These are phyloP conservation scores for Elsinoe australis DNA, from an alignment of 2,329 filamentous ascomycete species.

Conservation along the genomic window DNA sequence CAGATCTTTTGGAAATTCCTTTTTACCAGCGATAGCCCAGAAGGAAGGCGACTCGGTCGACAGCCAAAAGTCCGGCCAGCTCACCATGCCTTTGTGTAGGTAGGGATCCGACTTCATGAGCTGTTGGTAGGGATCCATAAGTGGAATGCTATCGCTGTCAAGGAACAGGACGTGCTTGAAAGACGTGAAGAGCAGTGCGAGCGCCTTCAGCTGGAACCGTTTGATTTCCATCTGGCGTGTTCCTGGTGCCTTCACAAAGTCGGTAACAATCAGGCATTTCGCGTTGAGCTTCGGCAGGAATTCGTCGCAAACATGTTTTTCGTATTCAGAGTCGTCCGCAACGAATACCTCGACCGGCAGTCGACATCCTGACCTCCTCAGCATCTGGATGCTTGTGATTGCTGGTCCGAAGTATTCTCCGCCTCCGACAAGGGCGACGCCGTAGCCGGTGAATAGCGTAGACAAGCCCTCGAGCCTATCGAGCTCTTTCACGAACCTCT, in stretches of 20 bases:
- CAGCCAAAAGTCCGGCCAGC: constrained; percentile 44
- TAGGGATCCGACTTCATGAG: constrained; percentile 40
- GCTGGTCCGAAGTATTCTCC: constrained; percentile 38
- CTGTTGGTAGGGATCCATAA: constrained; percentile 34
- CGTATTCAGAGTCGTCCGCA: constrained; percentile 36
- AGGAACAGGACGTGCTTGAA: constrained; percentile 45
- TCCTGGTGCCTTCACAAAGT: constrained; percentile 30
- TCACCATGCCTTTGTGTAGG: constrained; percentile 35
- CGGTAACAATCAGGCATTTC: constrained; percentile 38
- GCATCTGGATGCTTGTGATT: constrained; percentile 40
- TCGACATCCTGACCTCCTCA: constrained; percentile 36
- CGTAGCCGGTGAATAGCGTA: constrained; percentile 22
- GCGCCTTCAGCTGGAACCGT: constrained; percentile 43
- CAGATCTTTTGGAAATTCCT: constrained; percentile 29
- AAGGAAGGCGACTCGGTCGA: constrained; percentile 34
- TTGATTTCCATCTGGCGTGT: constrained; percentile 29
- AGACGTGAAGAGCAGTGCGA: constrained; percentile 44
- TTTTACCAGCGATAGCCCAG: constrained; percentile 33
- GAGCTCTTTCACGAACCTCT: constrained; percentile 14
- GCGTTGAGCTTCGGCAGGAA: constrained; percentile 39
- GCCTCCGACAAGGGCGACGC: constrained; percentile 36
- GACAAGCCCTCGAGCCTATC: not conserved
- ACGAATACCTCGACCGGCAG: constrained; percentile 43
- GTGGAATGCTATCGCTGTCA: constrained; percentile 42
- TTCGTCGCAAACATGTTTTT: constrained; percentile 36